These are phyloP conservation scores for Dendrostoma leiphaemia DNA, from an alignment of 2,329 filamentous ascomycete genomes.

Conservation along the genomic window DNA sequence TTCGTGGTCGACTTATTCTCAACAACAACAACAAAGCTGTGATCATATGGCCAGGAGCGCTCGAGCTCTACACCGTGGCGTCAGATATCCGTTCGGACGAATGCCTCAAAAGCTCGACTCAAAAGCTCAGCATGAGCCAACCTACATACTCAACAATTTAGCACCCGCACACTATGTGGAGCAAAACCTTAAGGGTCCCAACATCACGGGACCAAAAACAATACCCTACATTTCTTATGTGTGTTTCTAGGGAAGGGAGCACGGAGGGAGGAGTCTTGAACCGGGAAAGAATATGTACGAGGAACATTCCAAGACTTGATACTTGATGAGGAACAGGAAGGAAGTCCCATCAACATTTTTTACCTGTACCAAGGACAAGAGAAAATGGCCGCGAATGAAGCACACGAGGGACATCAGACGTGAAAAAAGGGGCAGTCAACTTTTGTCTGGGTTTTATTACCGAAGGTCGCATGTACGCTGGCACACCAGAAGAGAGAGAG, in stretches of 20 bases:
- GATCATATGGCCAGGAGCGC: not conserved
- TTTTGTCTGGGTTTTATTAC: not conserved
- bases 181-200: no score
- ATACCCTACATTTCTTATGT: not conserved
- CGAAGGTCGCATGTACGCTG: slow-evolving; percentile 9
- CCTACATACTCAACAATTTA: no score
- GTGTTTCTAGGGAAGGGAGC: not conserved
- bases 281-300: slow-evolving; percentile 9
- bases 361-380: not conserved
- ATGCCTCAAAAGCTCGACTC: no score
- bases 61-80: no score
- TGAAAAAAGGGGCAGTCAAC: not conserved
- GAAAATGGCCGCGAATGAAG: not conserved
- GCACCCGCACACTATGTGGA: no score
- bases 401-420: not conserved
- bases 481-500: not conserved
- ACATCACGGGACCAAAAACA: no score
- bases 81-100: no score
- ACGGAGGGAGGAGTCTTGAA: not conserved
- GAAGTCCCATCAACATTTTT: not conserved
- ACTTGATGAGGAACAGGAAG: not conserved
- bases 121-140: no score
- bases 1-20: not conserved
- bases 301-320: not conserved
- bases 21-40: not conserved